These are phyloP conservation scores for Pyrenopolyporus hunteri DNA, from an alignment of 495 filamentous ascomycete species.

Conservation along the genomic window DNA sequence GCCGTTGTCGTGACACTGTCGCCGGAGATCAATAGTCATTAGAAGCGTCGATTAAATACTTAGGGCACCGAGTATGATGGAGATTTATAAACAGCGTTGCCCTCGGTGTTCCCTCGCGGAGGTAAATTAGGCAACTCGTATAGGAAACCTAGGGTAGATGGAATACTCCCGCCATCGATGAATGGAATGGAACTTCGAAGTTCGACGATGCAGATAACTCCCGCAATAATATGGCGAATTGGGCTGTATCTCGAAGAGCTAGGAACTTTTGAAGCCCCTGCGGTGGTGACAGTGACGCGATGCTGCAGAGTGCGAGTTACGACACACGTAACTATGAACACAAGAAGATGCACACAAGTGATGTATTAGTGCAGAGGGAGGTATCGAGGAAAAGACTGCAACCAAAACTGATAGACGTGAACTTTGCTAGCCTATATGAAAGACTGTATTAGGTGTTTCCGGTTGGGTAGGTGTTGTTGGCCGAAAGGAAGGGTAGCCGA, in stretches of 20 bases:
- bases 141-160: background rate
- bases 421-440: no score
- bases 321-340: background rate
- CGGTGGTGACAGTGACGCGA: no score
- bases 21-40: background rate
- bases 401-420: no score
- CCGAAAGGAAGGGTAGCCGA: no score
- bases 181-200: background rate
- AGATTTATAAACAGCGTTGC: background rate
- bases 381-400: no score
- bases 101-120: background rate
- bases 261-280: background rate
- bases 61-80: background rate
- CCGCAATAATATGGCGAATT: background rate
- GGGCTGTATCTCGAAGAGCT: background rate
- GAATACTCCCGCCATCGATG: background rate
- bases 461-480: no score
- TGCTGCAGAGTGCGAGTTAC: background rate
- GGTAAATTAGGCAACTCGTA: constrained; percentile 7
- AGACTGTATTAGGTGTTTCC: no score
- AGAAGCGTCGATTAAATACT: background rate
- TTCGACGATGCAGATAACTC: background rate
- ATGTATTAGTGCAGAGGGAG: no score
- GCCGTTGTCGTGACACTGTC: background rate
- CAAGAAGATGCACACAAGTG: background rate